These are phyloP conservation scores for Teratosphaeria zuluensis DNA, from an alignment of 2,329 filamentous ascomycete species.

Conservation along the genomic window DNA sequence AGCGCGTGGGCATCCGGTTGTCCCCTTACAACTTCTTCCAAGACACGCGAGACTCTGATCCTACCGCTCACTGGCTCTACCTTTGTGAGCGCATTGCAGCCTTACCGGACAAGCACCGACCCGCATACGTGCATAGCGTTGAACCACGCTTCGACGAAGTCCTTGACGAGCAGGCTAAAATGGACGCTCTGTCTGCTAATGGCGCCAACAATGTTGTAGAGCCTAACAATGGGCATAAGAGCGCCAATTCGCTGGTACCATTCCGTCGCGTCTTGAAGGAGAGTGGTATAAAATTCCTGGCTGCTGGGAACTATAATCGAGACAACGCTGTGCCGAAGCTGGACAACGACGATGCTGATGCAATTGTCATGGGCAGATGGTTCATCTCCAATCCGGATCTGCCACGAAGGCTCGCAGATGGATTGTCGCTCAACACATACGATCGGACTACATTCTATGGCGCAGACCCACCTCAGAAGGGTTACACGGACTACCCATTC, in stretches of 20 bases:
- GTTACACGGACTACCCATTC: background rate
- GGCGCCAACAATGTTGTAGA: constrained; percentile 19
- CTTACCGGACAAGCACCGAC: constrained; percentile 35
- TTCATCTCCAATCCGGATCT: constrained; percentile 42
- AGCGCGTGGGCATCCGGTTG: constrained; percentile 34
- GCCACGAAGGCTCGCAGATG: constrained; percentile 32
- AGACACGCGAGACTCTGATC: constrained; percentile 51
- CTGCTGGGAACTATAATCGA: constrained; percentile 33
- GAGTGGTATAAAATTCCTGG: constrained; percentile 23
- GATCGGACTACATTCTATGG: background rate
- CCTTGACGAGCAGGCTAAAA: constrained; percentile 16
- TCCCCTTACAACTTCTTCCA: background rate
- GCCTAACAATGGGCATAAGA: constrained; percentile 17
- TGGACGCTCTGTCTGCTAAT: constrained; percentile 13
- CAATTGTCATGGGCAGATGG: constrained; percentile 39
- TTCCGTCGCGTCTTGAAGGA: constrained; percentile 15
- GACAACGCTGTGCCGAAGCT: constrained; percentile 27
- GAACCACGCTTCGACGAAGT: constrained; percentile 44
- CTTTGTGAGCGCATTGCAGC: constrained; percentile 34
- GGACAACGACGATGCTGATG: constrained; percentile 32
- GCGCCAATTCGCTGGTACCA: constrained; percentile 8
- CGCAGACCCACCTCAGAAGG: background rate
- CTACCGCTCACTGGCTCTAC: constrained; percentile 51
- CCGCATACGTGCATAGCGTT: constrained; percentile 52
- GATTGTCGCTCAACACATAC: constrained; percentile 4